Percentiles rank a stretch among this genome's conserved stretches.
Evolutionary conservation across 805 yeast genomes (phyloP).

Genomic region (Candida coleopterorum): DNA sequence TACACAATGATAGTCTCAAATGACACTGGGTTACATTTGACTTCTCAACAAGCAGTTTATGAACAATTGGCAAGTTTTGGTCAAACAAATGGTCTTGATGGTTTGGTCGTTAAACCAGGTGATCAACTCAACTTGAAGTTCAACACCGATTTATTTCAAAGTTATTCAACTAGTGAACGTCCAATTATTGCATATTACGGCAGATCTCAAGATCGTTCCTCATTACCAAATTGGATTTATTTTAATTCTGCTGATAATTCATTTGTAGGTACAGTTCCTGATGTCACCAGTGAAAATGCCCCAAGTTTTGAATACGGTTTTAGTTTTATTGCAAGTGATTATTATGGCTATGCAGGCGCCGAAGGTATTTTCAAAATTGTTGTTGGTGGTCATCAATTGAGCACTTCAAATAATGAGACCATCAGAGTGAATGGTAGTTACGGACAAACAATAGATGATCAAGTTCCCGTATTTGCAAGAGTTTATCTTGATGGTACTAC

Average conservation of each 20-base stretch:
- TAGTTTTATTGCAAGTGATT: slow-evolving; percentile 74
- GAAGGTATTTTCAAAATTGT: slow-evolving; percentile 64
- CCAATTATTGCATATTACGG: slow-evolving; percentile 71
- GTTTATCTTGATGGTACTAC: slow-evolving; percentile 60
- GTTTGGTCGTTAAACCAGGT: slow-evolving; percentile 71
- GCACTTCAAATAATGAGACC: slow-evolving; percentile 57
- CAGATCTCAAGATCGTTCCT: slow-evolving; percentile 72
- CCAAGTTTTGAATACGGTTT: slow-evolving; percentile 74
- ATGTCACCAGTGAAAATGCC: slow-evolving; percentile 80
- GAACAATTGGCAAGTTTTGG: slow-evolving; percentile 62
- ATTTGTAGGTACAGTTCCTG: slow-evolving; percentile 85
- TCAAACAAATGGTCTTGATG: slow-evolving; percentile 68
- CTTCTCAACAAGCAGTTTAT: slow-evolving; percentile 39
- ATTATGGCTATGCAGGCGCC: slow-evolving; percentile 66
- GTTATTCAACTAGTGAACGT: slow-evolving; percentile 39
- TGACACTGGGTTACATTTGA: slow-evolving; percentile 49
- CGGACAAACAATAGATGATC: slow-evolving; percentile 47
- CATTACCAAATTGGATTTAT: slow-evolving; percentile 85
- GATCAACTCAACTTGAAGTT: slow-evolving; percentile 62
- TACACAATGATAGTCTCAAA: slow-evolving; percentile 60
- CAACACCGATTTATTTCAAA: slow-evolving; percentile 49
- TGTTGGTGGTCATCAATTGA: slow-evolving; percentile 84
- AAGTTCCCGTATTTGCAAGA: slow-evolving; percentile 56
- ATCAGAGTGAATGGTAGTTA: slow-evolving; percentile 64
- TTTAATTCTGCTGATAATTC: slow-evolving; percentile 61